Conservation (phyloP, 257 asterid genomes). For the Lycium barbarum region DNA sequence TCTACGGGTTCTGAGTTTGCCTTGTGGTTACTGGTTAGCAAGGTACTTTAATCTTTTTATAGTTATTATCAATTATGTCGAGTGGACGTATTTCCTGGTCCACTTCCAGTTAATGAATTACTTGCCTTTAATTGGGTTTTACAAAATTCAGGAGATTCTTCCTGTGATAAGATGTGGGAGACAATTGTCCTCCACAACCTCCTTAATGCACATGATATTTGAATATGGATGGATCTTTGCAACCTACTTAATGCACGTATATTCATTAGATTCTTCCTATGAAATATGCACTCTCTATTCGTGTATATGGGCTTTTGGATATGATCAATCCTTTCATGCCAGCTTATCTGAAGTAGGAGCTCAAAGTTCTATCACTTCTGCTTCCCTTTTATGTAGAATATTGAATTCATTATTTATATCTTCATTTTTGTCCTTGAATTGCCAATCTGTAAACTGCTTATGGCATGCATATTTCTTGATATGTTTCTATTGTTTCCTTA, state of each 20-base stretch:
- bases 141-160: not conserved
- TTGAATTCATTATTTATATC: not conserved
- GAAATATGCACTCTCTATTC: not conserved
- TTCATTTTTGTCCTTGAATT: not conserved
- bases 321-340: not conserved
- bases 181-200: not conserved
- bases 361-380: not conserved
- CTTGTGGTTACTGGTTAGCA: not conserved
- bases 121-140: not conserved
- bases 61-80: not conserved
- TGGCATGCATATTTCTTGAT: constrained; percentile 21
- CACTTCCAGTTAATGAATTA: not conserved
- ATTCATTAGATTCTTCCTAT: not conserved
- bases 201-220: not conserved
- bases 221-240: not conserved
- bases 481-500: not conserved
- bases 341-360: not conserved
- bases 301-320: not conserved
- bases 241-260: not conserved
- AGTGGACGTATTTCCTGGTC: not conserved
- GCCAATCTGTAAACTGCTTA: not conserved
- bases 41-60: not conserved
- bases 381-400: not conserved
- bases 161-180: not conserved
- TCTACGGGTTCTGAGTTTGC: not conserved